Percentiles rank a stretch among this genome's conserved stretches.
phyloP scores from a whole-genome alignment of 441 rosid species.

The Arabidopsis hybrid region DNA sequence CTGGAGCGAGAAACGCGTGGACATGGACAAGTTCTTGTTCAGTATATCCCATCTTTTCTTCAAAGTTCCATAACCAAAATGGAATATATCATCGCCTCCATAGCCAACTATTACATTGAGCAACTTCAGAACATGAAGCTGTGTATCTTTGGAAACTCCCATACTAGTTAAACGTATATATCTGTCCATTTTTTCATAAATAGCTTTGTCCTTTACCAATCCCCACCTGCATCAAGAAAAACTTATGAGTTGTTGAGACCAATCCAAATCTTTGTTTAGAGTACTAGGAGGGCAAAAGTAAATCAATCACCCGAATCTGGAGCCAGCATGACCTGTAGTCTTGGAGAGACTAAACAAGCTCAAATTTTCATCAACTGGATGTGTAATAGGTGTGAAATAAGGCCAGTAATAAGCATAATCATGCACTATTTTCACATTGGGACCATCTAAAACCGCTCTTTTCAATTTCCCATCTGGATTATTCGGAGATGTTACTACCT shows the following conservation, averaged over 20 bases:
- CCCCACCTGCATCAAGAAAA: constrained; percentile 55
- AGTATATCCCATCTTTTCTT: constrained; percentile 39
- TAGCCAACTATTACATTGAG: constrained; percentile 30
- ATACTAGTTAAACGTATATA: constrained; percentile 28
- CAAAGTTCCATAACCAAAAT: constrained; percentile 30
- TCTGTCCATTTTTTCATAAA: constrained; percentile 52
- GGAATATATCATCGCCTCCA: constrained; percentile 29
- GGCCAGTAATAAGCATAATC: constrained; percentile 84
- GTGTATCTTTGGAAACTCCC: constrained; percentile 43
- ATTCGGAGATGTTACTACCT: constrained; percentile 77
- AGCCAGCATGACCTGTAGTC: constrained; percentile 80
- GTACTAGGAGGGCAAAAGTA: not conserved
- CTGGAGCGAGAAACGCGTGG: constrained; percentile 30
- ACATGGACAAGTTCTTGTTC: constrained; percentile 9
- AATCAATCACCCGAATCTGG: constrained; percentile 62
- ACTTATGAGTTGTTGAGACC: not conserved
- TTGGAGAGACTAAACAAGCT: constrained; percentile 66
- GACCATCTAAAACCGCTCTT: constrained; percentile 55
- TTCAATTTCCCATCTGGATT: constrained; percentile 72
- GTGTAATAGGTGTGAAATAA: constrained; percentile 63
- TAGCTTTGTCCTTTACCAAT: constrained; percentile 55
- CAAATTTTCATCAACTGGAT: constrained; percentile 56
- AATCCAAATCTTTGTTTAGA: not conserved
- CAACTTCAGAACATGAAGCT: constrained; percentile 31
- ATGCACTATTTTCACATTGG: constrained; percentile 55